Conservation (phyloP, 805 yeast genomes). For the Debaryomyces castellii region DNA sequence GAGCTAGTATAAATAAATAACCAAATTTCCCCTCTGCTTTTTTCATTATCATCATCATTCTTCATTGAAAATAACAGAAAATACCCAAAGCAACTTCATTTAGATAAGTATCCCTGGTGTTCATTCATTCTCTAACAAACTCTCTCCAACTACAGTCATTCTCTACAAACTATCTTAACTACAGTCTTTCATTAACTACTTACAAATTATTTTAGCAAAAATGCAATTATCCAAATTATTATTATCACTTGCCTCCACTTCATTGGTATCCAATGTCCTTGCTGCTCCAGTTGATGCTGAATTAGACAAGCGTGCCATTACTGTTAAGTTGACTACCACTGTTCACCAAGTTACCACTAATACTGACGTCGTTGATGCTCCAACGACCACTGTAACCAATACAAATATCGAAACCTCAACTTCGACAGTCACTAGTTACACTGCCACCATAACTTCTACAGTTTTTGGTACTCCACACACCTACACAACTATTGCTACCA, state of each 20-base stretch:
- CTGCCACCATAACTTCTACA: conserved; percentile 44
- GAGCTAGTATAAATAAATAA: background rate
- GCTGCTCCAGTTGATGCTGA: conserved; percentile 15
- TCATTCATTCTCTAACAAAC: conserved; percentile 3
- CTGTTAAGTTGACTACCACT: conserved; percentile 32
- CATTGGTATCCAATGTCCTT: conserved; percentile 17
- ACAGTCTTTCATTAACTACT: conserved; percentile 17
- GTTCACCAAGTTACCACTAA: conserved; percentile 35
- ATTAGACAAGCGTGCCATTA: conserved; percentile 20
- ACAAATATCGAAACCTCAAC: conserved; percentile 29
- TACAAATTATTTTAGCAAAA: conserved; percentile 1
- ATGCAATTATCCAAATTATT: conserved; percentile 29
- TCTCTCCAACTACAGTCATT: conserved; percentile 18
- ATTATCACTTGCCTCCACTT: conserved; percentile 16
- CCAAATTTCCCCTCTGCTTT: background rate
- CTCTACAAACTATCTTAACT: conserved; percentile 14
- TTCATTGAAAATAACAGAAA: background rate
- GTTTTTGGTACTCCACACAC: conserved; percentile 39
- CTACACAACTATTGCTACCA: conserved; percentile 33
- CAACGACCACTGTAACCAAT: conserved; percentile 28
- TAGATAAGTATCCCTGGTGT: conserved; percentile 7
- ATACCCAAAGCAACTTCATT: conserved; percentile 2
- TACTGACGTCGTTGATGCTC: conserved; percentile 30
- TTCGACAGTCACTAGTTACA: conserved; percentile 38
- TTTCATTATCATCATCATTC: background rate